Percentiles rank a stretch among this genome's conserved stretches.
Evolutionary conservation across 257 asterid species (phyloP).

Genomic region (Schizonepeta tenuifolia): DNA sequence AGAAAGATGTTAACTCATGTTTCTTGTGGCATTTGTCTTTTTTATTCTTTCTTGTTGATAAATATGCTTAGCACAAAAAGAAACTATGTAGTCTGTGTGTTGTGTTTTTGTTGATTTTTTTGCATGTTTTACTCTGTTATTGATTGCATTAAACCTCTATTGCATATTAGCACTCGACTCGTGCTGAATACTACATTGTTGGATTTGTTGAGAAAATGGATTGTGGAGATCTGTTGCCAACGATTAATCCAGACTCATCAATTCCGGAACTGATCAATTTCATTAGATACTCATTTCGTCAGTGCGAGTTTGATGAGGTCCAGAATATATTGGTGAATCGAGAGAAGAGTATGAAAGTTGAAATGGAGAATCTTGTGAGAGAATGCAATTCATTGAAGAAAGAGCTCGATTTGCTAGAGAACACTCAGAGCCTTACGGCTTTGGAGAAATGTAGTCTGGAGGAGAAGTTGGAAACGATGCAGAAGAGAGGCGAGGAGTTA

Average conservation of each 20-base stretch:
- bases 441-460: neutral
- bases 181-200: neutral
- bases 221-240: neutral
- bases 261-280: constrained; percentile 39
- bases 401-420: constrained; percentile 29
- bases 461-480: neutral
- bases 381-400: constrained; percentile 24
- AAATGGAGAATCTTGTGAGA: constrained; percentile 34
- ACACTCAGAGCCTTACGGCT: neutral
- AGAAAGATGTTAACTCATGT: neutral
- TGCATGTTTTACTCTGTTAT: neutral
- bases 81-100: neutral
- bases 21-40: neutral
- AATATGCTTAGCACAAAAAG: neutral
- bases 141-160: neutral
- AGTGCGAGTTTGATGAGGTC: constrained; percentile 35
- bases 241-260: neutral
- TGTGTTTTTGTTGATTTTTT: neutral
- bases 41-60: neutral
- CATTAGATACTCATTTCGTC: constrained; percentile 31
- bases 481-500: neutral
- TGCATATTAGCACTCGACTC: neutral
- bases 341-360: constrained; percentile 30
- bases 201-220: constrained; percentile 17
- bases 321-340: constrained; percentile 35